Conservation (phyloP, 768 basidiomycete species). For the Tricholoma furcatifolium region DNA sequence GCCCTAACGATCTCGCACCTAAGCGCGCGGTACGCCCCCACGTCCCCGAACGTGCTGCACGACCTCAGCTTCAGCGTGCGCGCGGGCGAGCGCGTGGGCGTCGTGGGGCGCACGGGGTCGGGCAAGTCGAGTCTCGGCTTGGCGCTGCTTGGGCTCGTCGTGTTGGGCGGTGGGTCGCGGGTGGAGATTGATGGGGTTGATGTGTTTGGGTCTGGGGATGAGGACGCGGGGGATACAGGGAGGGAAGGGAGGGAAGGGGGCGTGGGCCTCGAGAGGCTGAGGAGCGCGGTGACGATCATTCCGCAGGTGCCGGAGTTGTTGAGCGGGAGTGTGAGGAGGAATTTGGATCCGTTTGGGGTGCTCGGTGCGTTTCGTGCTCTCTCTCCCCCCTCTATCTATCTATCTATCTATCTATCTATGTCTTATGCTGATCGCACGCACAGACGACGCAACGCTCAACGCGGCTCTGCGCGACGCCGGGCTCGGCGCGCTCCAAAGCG, state of each 20-base stretch:
- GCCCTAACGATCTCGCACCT: conserved; percentile 5
- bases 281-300: conserved; percentile 57
- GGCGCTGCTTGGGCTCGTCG: conserved; percentile 53
- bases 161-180: conserved; percentile 40
- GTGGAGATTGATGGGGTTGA: conserved; percentile 54
- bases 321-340: conserved; percentile 58
- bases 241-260: conserved; percentile 25
- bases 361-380: conserved; percentile 25
- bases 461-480: conserved; percentile 39
- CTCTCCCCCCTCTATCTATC: not conserved
- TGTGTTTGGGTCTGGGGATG: no score
- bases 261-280: conserved; percentile 52
- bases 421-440: no score
- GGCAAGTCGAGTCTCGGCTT: conserved; percentile 50
- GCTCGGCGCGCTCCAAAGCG: conserved; percentile 33
- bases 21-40: conserved; percentile 51
- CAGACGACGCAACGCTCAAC: conserved; percentile 40
- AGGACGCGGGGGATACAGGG: no score
- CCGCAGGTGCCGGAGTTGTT: conserved; percentile 53
- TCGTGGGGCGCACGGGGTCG: conserved; percentile 24
- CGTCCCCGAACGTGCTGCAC: conserved; percentile 20
- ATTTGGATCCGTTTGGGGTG: conserved; percentile 63
- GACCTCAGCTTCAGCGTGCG: conserved; percentile 46
- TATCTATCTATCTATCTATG: no score
- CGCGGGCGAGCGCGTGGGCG: conserved; percentile 55